phyloP scores from a whole-genome alignment of 164 flowering plant genomes.

The Hamamelis virginiana region DNA sequence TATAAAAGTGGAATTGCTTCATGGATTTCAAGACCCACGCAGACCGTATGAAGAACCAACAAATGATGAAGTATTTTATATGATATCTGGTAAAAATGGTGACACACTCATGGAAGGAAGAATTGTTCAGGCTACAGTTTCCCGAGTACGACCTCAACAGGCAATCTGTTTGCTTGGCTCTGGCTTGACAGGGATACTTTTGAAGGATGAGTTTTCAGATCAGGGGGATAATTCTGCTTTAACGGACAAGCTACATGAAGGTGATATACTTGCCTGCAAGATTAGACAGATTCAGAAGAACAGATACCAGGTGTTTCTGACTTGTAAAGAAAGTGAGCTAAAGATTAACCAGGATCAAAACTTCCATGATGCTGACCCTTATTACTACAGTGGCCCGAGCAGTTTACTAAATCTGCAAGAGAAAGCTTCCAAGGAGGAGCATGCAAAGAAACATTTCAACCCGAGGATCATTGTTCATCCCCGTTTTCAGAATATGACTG shows the following conservation, averaged over 20 bases:
- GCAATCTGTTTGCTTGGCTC: conserved; percentile 77
- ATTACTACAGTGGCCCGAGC: conserved; percentile 66
- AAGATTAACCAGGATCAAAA: conserved; percentile 41
- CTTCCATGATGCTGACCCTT: conserved; percentile 48
- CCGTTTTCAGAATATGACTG: conserved; percentile 85
- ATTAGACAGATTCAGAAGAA: conserved; percentile 65
- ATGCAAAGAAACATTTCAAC: conserved; percentile 83
- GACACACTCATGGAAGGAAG: conserved; percentile 83
- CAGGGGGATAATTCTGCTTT: conserved; percentile 53
- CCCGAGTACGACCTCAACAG: conserved; percentile 62
- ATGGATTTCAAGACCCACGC: conserved; percentile 87
- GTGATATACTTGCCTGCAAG: conserved; percentile 73
- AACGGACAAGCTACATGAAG: conserved; percentile 65
- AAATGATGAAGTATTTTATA: conserved; percentile 80
- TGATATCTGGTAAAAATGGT: conserved; percentile 91
- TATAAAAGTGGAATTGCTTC: conserved; percentile 73
- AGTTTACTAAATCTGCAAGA: conserved; percentile 56
- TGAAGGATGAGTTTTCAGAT: conserved; percentile 71
- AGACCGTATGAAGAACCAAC: conserved; percentile 63
- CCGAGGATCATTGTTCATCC: conserved; percentile 96
- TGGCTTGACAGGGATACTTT: conserved; percentile 77
- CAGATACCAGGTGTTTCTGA: conserved; percentile 67
- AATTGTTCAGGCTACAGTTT: conserved; percentile 83
- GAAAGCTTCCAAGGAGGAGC: conserved; percentile 79
- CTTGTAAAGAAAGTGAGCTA: conserved; percentile 65